Base-by-base conservation (phyloP, 2,329 filamentous ascomycete genomes). In the Verticillium tricorpus region DNA sequence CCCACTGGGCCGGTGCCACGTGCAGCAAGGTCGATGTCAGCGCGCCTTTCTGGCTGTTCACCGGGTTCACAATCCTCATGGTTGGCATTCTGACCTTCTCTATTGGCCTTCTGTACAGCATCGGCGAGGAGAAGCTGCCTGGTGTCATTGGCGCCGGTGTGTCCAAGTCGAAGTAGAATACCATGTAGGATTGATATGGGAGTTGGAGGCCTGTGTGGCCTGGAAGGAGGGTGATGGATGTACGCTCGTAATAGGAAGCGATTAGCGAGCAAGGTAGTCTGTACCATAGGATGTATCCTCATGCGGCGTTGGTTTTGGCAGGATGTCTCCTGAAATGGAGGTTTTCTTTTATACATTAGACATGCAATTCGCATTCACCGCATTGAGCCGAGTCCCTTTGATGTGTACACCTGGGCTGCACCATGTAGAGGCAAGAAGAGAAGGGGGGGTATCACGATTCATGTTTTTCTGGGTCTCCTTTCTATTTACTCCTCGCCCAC, bases 71-170 rank as follows among this genome's bases (percentile, higher is more conserved):
- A 4, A 78, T 97, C 57, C 76, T 87, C 40, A 80, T 96, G 65
- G 77, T 95, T 1, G 83, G 85, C 56, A 77, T 91, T 40, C 77
- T 96, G 32, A 82, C 81, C 40, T 88, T 90, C 72, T 87, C 86
- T 12, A 88, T 98, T 68, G 87, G 89, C 6, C 80, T 96, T 82
- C 76, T 99, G 60, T 95, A 89, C 76, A 88, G 81, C 65, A 91
- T 98, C 70, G 95, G 94, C 37, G 86, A 90, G 73, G 88, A 96
- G 79, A 90, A 93, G 77, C 81, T 98, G 66, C 95, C 95, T 0
- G 93, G 93, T 69, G 94, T 99, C 9, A 93, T 99, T 74, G 92
- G 93, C n/a, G 95, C 95, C 57, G 95, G 95, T 66, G 94, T 99
- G 40, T 91, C 89, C 66, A 85, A 87, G 62, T 82, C 88, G 37